phyloP scores from a whole-genome alignment of 208 protist genomes.

The Trypanosoma lewisi region DNA sequence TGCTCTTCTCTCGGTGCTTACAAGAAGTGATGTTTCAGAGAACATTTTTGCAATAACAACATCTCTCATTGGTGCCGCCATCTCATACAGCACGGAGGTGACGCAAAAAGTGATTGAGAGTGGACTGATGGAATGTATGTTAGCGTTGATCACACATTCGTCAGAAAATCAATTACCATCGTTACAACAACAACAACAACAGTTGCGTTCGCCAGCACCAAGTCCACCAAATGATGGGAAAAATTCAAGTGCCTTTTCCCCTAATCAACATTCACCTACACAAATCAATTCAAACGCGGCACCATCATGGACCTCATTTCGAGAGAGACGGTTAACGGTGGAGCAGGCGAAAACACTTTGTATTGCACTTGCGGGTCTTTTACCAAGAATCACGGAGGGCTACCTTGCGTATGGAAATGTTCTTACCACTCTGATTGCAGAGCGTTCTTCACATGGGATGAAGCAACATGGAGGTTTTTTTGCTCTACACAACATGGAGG shows the following conservation, averaged over 20 bases:
- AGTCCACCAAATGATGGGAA: neutral
- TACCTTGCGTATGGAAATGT: slow-evolving; percentile 36
- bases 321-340: slow-evolving; percentile 28
- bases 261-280: neutral
- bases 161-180: neutral
- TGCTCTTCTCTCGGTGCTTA: slow-evolving; percentile 40
- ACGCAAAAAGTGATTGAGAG: slow-evolving; percentile 37
- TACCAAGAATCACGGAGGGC: slow-evolving; percentile 38
- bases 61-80: slow-evolving; percentile 42
- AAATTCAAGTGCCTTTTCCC: neutral
- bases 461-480: neutral
- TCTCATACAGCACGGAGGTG: slow-evolving; percentile 42
- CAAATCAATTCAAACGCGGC: neutral
- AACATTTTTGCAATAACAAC: slow-evolving; percentile 44
- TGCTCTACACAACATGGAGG: slow-evolving; percentile 13
- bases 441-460: slow-evolving; percentile 16
- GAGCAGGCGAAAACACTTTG: slow-evolving; percentile 51
- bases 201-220: neutral
- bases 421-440: slow-evolving; percentile 14
- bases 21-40: slow-evolving; percentile 37
- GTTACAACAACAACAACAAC: slow-evolving; percentile 3
- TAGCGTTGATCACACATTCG: slow-evolving; percentile 18
- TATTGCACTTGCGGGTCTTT: slow-evolving; percentile 36
- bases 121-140: slow-evolving; percentile 31
- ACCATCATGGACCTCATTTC: slow-evolving; percentile 2